Conservation (phyloP, 176 grass and related monocot species). For the Eragrostis nindensis region DNA sequence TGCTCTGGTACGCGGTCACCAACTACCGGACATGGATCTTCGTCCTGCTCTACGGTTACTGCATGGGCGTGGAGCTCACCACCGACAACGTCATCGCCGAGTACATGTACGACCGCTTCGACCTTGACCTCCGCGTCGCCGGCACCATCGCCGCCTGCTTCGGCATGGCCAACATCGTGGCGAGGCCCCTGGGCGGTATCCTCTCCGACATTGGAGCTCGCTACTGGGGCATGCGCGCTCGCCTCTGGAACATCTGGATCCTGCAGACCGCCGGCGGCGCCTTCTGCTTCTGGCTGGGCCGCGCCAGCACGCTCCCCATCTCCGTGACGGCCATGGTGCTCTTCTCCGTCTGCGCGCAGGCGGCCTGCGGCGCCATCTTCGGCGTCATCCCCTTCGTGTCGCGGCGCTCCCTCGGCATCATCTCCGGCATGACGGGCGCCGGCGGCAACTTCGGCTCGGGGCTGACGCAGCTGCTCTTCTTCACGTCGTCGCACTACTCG, state of each 20-base stretch:
- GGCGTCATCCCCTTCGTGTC: conserved; percentile 82
- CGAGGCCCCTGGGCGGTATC: conserved; percentile 64
- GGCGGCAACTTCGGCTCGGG: conserved; percentile 78
- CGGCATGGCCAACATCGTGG: conserved; percentile 85
- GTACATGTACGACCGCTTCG: conserved; percentile 80
- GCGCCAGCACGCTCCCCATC: conserved; percentile 37
- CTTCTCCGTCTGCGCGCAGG: conserved; percentile 86
- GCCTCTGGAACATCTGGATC: conserved; percentile 92
- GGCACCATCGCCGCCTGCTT: conserved; percentile 88
- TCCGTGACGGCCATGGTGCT: conserved; percentile 76
- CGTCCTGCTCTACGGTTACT: conserved; percentile 87
- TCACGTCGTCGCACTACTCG: conserved; percentile 69
- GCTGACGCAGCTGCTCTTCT: conserved; percentile 88
- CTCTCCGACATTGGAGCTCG: conserved; percentile 62
- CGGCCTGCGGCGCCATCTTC: conserved; percentile 78
- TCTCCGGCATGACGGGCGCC: conserved; percentile 70
- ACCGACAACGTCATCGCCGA: conserved; percentile 92
- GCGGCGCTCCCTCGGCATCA: conserved; percentile 70
- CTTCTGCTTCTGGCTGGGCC: conserved; percentile 71
- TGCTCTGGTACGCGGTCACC: conserved; percentile 65
- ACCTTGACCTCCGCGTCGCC: conserved; percentile 70
- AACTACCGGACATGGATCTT: conserved; percentile 96
- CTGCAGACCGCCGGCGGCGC: conserved; percentile 83
- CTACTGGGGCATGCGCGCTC: conserved; percentile 72
- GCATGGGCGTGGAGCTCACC: conserved; percentile 92